Evolutionary conservation across 441 rosid genomes (phyloP).

Genomic region (Omphalea diandra): DNA sequence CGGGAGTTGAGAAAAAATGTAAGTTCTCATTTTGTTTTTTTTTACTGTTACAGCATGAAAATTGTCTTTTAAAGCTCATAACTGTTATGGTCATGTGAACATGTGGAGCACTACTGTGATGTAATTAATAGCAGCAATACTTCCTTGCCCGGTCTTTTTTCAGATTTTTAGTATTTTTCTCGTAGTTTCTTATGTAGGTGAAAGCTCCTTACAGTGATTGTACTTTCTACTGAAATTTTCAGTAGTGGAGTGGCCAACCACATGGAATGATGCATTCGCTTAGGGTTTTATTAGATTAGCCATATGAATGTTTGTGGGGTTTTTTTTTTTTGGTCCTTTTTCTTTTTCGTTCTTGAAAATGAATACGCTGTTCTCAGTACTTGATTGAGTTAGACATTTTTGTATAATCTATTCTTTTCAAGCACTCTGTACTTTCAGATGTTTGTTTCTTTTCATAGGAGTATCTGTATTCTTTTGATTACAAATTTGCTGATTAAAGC

Average conservation of each 20-base stretch:
- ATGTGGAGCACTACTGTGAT: slow-evolving; percentile 2
- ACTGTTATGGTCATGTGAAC: neutral
- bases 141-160: neutral
- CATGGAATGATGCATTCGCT: neutral
- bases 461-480: neutral
- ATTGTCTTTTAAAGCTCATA: slow-evolving; percentile 7
- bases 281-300: neutral
- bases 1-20: slow-evolving; percentile 25
- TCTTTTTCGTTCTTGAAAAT: neutral
- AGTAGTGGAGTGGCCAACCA: neutral
- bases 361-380: neutral
- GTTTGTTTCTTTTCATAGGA: neutral
- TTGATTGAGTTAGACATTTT: neutral
- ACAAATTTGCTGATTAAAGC: neutral
- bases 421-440: neutral
- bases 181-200: neutral
- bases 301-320: neutral
- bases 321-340: no score
- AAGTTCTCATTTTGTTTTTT: slow-evolving; percentile 16
- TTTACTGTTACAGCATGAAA: neutral
- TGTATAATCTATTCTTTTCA: neutral
- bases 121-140: neutral
- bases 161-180: neutral
- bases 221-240: neutral
- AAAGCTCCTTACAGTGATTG: neutral